These are phyloP conservation scores for Sporothrix dimorphospora DNA, from an alignment of 2,329 filamentous ascomycete species.

Conservation along the genomic window DNA sequence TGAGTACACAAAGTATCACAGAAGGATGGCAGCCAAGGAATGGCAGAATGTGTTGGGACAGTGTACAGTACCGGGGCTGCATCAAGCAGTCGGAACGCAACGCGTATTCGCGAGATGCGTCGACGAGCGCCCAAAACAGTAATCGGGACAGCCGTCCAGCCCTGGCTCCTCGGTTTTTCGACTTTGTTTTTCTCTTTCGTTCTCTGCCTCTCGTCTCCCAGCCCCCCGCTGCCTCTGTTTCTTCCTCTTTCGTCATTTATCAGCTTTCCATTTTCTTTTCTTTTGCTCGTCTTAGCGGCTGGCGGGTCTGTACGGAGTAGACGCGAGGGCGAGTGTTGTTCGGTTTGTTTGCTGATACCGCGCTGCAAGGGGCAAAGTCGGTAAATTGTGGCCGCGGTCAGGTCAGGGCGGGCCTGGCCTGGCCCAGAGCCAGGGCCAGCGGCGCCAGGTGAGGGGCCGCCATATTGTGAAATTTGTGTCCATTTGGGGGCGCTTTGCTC, in stretches of 20 bases:
- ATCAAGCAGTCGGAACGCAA: not conserved
- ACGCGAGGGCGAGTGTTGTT: constrained; percentile 5
- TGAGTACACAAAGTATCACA: not conserved
- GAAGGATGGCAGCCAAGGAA: not conserved
- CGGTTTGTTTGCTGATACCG: constrained; percentile 14
- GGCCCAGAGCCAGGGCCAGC: not conserved
- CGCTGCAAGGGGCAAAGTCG: constrained; percentile 27
- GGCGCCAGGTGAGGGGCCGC: not conserved
- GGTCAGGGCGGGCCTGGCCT: not conserved
- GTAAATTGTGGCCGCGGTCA: constrained; percentile 15
- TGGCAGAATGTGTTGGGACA: not conserved
- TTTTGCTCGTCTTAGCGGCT: not conserved
- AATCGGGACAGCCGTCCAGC: not conserved
- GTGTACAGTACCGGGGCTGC: not conserved
- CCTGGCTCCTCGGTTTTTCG: not conserved
- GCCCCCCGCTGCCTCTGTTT: not conserved
- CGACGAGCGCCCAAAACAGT: not conserved
- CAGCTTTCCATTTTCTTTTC: not conserved
- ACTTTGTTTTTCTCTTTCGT: not conserved
- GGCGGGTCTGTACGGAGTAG: not conserved
- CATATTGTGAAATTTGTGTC: not conserved
- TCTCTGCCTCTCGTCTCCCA: not conserved
- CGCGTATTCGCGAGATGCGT: not conserved
- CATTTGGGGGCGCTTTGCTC: not conserved
- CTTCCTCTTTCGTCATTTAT: not conserved